A percentile compares a stretch with the other conserved stretches of the same genome.
Conservation (phyloP, 73 alveolate species). For the Urostyla sp. region DNA sequence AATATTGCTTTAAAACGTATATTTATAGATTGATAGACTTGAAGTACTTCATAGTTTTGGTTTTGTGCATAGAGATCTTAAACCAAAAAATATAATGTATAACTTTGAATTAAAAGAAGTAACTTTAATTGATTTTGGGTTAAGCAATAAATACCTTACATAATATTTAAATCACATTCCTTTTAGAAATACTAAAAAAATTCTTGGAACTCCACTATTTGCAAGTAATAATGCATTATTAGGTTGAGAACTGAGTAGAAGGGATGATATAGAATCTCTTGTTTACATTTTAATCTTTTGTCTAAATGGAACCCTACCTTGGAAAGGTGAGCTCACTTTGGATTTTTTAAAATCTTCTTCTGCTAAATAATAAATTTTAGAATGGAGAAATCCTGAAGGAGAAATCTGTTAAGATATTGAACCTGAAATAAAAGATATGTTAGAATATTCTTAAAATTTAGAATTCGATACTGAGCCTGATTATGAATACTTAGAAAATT, state of each 20-base stretch:
- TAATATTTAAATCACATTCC: slow-evolving; percentile 22
- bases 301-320: slow-evolving; percentile 25
- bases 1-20: neutral
- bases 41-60: slow-evolving; percentile 21
- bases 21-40: slow-evolving; percentile 2
- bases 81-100: slow-evolving; percentile 34
- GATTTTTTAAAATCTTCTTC: slow-evolving; percentile 13
- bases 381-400: slow-evolving; percentile 31
- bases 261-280: slow-evolving; percentile 39
- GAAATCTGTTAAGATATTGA: slow-evolving; percentile 34
- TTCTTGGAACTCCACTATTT: slow-evolving; percentile 33
- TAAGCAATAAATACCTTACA: slow-evolving; percentile 7
- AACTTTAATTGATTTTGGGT: slow-evolving; percentile 33
- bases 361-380: slow-evolving; percentile 9
- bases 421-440: slow-evolving; percentile 37
- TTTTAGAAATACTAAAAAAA: slow-evolving; percentile 20
- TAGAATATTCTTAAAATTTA: slow-evolving; percentile 38
- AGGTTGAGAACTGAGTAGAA: slow-evolving; percentile 45
- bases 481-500: slow-evolving; percentile 41
- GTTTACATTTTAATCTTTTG: slow-evolving; percentile 34
- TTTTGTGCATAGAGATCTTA: slow-evolving; percentile 35
- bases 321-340: slow-evolving; percentile 31
- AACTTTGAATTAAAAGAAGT: neutral
- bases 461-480: slow-evolving; percentile 46
- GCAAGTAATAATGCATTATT: slow-evolving; percentile 40